These are phyloP conservation scores for Nephelium lappaceum DNA, from an alignment of 345 rosid species.

Conservation along the genomic window DNA sequence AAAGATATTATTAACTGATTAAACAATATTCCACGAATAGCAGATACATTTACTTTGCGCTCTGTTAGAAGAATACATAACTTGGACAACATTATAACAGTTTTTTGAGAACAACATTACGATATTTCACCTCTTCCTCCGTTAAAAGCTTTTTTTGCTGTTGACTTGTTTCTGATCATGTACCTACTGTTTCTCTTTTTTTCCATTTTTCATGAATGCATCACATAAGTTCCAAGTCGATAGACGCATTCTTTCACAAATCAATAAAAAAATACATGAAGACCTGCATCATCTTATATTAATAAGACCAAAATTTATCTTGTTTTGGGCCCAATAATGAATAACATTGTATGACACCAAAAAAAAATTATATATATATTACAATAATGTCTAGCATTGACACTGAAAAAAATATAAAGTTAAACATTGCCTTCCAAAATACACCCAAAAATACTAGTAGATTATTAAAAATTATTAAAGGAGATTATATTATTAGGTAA, in stretches of 20 bases:
- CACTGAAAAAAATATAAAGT: not conserved
- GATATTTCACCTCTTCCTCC: no score
- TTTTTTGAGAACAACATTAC: no score
- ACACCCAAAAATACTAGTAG: not conserved
- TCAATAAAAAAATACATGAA: not conserved
- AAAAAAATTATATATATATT: no score
- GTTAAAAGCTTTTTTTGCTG: not conserved
- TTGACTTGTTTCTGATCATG: not conserved
- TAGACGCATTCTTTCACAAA: not conserved
- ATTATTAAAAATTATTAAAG: not conserved
- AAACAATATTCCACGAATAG: no score
- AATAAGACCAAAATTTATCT: not conserved
- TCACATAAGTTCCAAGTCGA: not conserved
- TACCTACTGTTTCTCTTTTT: not conserved
- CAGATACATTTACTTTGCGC: no score
- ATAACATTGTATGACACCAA: not conserved
- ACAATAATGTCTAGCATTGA: no score
- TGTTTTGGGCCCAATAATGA: not conserved
- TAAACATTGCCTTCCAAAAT: not conserved
- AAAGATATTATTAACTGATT: no score
- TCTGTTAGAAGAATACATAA: no score
- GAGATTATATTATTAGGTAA: not conserved
- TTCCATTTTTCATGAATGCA: no score
- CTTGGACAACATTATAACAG: no score
- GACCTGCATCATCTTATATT: not conserved